Percentiles rank a stretch among this genome's conserved stretches.
These are phyloP conservation scores for Austroboletus olivaceoglutinosus DNA, from an alignment of 1,284 basidiomycete species.

Conservation along the genomic window DNA sequence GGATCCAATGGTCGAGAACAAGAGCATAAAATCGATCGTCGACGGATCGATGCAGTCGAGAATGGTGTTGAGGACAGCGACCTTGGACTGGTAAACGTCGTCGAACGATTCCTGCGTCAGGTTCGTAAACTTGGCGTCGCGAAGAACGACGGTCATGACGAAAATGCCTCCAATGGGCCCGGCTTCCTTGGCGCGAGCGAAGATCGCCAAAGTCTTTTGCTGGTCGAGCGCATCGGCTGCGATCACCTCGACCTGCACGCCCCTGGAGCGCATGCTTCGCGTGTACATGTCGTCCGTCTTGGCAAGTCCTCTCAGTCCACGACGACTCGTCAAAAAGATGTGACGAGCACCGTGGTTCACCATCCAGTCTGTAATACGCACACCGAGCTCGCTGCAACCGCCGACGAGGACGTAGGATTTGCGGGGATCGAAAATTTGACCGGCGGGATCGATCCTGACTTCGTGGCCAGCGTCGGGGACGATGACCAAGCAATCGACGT, in stretches of 20 bases:
- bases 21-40: slow-evolving; percentile 30
- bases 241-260: slow-evolving; percentile 25
- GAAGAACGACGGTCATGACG: slow-evolving; percentile 35
- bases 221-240: slow-evolving; percentile 23
- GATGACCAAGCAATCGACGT: not conserved
- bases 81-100: slow-evolving; percentile 33
- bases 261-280: slow-evolving; percentile 17
- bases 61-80: slow-evolving; percentile 26
- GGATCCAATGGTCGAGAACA: slow-evolving; percentile 34
- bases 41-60: slow-evolving; percentile 24
- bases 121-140: slow-evolving; percentile 32
- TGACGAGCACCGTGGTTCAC: slow-evolving; percentile 27
- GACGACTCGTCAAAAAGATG: slow-evolving; percentile 34
- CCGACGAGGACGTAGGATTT: slow-evolving; percentile 20
- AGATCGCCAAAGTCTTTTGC: slow-evolving; percentile 8
- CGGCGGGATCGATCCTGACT: slow-evolving; percentile 5
- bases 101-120: slow-evolving; percentile 33
- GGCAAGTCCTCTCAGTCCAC: slow-evolving; percentile 24
- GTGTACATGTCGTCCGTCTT: slow-evolving; percentile 30
- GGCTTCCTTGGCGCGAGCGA: slow-evolving; percentile 18
- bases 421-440: slow-evolving; percentile 1
- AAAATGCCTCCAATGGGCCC: slow-evolving; percentile 29
- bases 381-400: slow-evolving; percentile 30
- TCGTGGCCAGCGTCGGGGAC: slow-evolving; percentile 13
- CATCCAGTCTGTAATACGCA: slow-evolving; percentile 36